Conservation (phyloP, 2,329 filamentous ascomycete species). For the Aspergillus sp. region DNA sequence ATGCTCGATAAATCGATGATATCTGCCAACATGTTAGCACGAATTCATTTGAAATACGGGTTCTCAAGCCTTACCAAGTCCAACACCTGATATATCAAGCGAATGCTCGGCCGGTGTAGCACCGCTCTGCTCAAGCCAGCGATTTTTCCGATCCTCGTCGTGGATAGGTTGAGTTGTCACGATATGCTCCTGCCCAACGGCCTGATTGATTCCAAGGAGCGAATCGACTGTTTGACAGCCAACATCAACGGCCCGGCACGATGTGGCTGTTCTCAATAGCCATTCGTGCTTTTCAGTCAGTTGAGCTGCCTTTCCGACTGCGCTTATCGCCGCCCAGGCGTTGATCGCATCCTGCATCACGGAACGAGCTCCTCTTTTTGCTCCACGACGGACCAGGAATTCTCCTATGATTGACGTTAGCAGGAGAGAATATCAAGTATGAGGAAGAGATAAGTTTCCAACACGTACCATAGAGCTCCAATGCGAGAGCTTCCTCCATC, state of each 20-base stretch:
- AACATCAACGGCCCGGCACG: slow-evolving; percentile 53
- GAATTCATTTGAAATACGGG: background rate
- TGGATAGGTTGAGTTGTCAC: slow-evolving; percentile 33
- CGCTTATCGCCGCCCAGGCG: slow-evolving; percentile 59
- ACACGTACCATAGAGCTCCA: slow-evolving; percentile 57
- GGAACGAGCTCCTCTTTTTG: slow-evolving; percentile 58
- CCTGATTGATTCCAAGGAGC: slow-evolving; percentile 42
- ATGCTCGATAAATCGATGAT: slow-evolving; percentile 66
- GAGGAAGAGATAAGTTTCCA: background rate
- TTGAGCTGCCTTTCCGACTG: slow-evolving; percentile 59
- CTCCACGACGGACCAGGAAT: slow-evolving; percentile 57
- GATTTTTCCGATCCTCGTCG: slow-evolving; percentile 42
- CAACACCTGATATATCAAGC: slow-evolving; percentile 44
- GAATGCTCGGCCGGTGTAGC: slow-evolving; percentile 38
- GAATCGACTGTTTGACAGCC: slow-evolving; percentile 58
- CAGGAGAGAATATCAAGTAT: background rate
- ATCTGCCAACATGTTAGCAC: slow-evolving; percentile 51
- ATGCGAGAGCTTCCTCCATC: slow-evolving; percentile 59
- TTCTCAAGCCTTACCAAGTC: slow-evolving; percentile 30
- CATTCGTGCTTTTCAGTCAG: slow-evolving; percentile 60
- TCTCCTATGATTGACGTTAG: slow-evolving; percentile 37
- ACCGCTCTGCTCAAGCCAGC: slow-evolving; percentile 44
- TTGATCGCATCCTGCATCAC: slow-evolving; percentile 59
- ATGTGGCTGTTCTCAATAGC: slow-evolving; percentile 57
- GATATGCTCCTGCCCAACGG: slow-evolving; percentile 31